phyloP scores from a whole-genome alignment of 768 basidiomycete species.

The Piloderma croceum region DNA sequence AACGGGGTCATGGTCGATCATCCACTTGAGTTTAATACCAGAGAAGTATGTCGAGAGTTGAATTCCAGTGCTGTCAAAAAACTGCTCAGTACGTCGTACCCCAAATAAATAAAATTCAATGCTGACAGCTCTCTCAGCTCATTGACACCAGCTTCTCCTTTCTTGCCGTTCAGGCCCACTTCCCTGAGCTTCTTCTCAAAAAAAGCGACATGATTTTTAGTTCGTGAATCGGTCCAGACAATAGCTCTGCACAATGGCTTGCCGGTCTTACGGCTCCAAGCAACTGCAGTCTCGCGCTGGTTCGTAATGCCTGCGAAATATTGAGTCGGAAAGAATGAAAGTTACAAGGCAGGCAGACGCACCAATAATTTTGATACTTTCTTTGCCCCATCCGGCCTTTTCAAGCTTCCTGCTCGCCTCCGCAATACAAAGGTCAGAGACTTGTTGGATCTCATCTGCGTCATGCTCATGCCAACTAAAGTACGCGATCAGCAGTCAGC shows the following conservation, averaged over 20 bases:
- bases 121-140: constrained; percentile 64
- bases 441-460: constrained; percentile 71
- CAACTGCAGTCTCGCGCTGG: constrained; percentile 93
- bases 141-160: constrained; percentile 63
- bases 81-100: constrained; percentile 4
- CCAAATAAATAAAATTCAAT: neutral
- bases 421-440: constrained; percentile 71
- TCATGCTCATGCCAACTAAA: constrained; percentile 94
- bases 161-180: constrained; percentile 72
- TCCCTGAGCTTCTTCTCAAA: constrained; percentile 65
- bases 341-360: constrained; percentile 21
- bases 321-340: constrained; percentile 2
- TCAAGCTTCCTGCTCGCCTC: constrained; percentile 68
- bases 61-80: constrained; percentile 67
- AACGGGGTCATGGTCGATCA: constrained; percentile 80
- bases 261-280: constrained; percentile 88
- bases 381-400: constrained; percentile 66
- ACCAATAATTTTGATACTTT: constrained; percentile 92
- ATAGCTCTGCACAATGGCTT: constrained; percentile 84
- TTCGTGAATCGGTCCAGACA: constrained; percentile 96
- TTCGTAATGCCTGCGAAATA: constrained; percentile 76
- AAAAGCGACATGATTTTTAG: constrained; percentile 77
- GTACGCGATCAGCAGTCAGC: too few species aligned
- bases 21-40: constrained; percentile 93
- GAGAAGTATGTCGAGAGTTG: constrained; percentile 99